A percentile compares a stretch with the other conserved stretches of the same genome.
Evolutionary conservation across 768 basidiomycete genomes (phyloP).

Genomic region (Suillus brevipes): DNA sequence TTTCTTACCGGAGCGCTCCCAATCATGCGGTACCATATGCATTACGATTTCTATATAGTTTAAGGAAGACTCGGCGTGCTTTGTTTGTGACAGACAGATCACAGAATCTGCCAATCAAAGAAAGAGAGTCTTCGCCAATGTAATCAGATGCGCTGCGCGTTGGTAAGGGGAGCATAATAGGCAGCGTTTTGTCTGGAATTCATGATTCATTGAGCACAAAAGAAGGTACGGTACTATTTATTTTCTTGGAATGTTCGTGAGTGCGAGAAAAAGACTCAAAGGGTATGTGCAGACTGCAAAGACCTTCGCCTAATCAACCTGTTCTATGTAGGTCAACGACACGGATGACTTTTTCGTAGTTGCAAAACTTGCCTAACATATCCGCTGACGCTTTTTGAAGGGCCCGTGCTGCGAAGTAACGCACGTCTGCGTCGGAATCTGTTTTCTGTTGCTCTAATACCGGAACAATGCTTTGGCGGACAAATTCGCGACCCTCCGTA

Average conservation of each 20-base stretch:
- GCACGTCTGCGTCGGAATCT: slow-evolving; percentile 93
- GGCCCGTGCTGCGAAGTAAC: slow-evolving; percentile 88
- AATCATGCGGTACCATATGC: not conserved
- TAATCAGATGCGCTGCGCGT: not conserved
- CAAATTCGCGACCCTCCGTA: slow-evolving; percentile 73
- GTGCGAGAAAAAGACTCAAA: slow-evolving; percentile 20
- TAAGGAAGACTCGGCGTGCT: not conserved
- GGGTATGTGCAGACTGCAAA: slow-evolving; percentile 27
- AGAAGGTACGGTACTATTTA: slow-evolving; percentile 34
- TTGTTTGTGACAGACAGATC: not conserved
- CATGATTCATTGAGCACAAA: slow-evolving; percentile 28
- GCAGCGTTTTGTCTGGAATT: slow-evolving; percentile 4
- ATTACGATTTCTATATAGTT: not conserved
- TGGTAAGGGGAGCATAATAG: not conserved
- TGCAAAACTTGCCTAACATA: slow-evolving; percentile 35
- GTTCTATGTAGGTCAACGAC: slow-evolving; percentile 7
- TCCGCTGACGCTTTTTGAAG: slow-evolving; percentile 54
- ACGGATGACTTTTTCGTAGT: not conserved
- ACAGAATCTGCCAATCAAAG: not conserved
- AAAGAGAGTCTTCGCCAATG: not conserved
- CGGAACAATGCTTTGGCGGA: slow-evolving; percentile 75
- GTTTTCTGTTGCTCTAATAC: slow-evolving; percentile 82
- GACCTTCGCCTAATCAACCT: slow-evolving; percentile 23
- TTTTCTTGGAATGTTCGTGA: slow-evolving; percentile 23
- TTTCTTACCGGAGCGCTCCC: not conserved